Base-by-base conservation (phyloP, 352 stramenopile genomes). In the Globisporangium megalacanthum region DNA sequence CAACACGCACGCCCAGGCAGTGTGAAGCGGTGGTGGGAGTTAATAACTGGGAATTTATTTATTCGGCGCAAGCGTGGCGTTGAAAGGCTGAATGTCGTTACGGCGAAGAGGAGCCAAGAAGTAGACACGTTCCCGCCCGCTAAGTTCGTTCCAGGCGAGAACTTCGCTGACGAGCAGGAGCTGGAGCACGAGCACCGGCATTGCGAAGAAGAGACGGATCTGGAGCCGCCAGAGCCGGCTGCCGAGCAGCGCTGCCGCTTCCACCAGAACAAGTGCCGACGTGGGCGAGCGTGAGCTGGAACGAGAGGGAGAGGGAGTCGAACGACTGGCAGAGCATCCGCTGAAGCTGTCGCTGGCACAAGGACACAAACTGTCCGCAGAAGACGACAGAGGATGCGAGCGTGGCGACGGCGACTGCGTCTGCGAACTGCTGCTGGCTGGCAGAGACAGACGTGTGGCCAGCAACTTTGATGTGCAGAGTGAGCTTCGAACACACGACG, bases 141-240 rank as follows among this genome's bases (percentile, higher is more conserved):
- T 29, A 4, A 29, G 25, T 4, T 29, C 25, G 25, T 29, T 29
- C 25, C 25, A 29, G 25, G 25, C 25, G 25, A 29, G 25, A 1
- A 29, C 25, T 29, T 4, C 25, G 25, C 25, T 29, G 25, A 29
- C 25, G 25, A 29, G 25, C 4, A 29, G 25, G 25, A 29, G 25
- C 25, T 29, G 25, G 25, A 29, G 47, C 62, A 68, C 1, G 49
- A 52, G 1, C 68, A 47, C 15, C 29, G 54, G 0, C 29, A 17
- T 17, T 49, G 22, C 35, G 56, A 42, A 9, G 58, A 37, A 0
- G 61, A 57, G 17, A 58, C 66, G n/a, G 25, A 68, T 45, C 56
- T 53, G 65, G 49, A 56, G 57, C 25, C 52, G 52, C 64, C 64
- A 71, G 10, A 64, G 49, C 64, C 52, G 65, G 33, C 45, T 54